Base-by-base conservation (phyloP, 2,329 filamentous ascomycete genomes). In the Tricladium varicosporioides region DNA sequence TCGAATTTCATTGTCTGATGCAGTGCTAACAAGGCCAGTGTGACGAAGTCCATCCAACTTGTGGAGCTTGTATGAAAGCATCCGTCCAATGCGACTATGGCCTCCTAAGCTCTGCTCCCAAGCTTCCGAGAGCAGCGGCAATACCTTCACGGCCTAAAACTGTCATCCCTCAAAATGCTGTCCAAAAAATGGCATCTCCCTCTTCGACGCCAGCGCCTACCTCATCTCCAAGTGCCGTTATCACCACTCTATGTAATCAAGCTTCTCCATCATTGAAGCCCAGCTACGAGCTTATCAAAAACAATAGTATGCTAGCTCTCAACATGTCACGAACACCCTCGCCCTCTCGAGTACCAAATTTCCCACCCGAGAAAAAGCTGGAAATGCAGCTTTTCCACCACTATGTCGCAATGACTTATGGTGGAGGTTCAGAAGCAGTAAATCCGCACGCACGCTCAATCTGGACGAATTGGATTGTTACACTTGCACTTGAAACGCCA, bases 61-160 rank as follows among this genome's bases (percentile, higher is more conserved):
- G 84, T 69, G 80, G 81, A 59, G 84, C 85, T 70, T 87, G 84
- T 72, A 72, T 78, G 56, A 86, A 86, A 66, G 83, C 86, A 67
- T 82, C 81, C 65, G 82, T 86, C 42, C 68, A 74, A 44, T 87
- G 84, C 70, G 84, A 87, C 68, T 87, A 86, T 67, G 80, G 83
- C 62, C 76, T 76, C 14, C 56, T 49, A 15, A 44, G 51, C 32
- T 27, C 22, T 7, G 22, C 22, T 27, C 22, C 22, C 22, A 27
- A 32, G n/a, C 14, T 18, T 54, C 13, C 19, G 10, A 19, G 15
- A 42, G n/a, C 46, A 10, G 9, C 42, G 46, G 18, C 56, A 32
- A 33, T 42, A 53, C 10, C 42, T 53, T 47, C 42, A 40, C 19
- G 33, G 19, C n/a, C 22, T 42, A 7, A 47, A 27, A 22, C 27